phyloP scores from a whole-genome alignment of 2,329 filamentous ascomycete species.

The Trichoderma gracile region DNA sequence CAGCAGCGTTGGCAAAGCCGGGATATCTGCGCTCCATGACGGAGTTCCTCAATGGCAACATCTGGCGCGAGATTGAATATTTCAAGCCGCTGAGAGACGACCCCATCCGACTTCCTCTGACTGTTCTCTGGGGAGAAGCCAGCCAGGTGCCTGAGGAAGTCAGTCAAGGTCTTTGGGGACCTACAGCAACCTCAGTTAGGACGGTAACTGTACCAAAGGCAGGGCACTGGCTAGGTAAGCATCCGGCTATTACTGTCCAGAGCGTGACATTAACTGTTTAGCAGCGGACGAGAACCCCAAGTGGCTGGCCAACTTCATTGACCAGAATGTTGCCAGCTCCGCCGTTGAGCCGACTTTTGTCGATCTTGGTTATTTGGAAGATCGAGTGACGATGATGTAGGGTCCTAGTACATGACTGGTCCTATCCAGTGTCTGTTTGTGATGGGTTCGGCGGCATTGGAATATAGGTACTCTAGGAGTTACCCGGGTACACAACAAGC shows the following conservation, averaged over 20 bases:
- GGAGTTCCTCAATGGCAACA: slow-evolving; percentile 37
- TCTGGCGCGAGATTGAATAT: slow-evolving; percentile 40
- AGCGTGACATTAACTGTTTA: not conserved
- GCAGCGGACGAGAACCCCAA: slow-evolving; percentile 17
- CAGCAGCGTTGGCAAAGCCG: slow-evolving; percentile 44
- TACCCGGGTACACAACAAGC: too few species aligned
- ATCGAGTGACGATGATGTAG: slow-evolving; percentile 8
- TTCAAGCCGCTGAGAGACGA: slow-evolving; percentile 37
- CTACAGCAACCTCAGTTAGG: slow-evolving; percentile 6
- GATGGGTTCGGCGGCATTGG: not conserved
- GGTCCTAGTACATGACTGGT: not conserved
- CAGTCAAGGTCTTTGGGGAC: slow-evolving; percentile 12
- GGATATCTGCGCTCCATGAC: slow-evolving; percentile 46
- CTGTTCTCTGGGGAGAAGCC: slow-evolving; percentile 35
- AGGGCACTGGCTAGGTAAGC: slow-evolving; percentile 16
- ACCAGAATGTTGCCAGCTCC: not conserved
- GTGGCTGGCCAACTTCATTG: slow-evolving; percentile 3
- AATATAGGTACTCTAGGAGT: too few species aligned
- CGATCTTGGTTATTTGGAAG: not conserved
- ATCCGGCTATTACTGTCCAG: not conserved
- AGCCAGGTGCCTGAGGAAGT: slow-evolving; percentile 30
- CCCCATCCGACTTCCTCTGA: slow-evolving; percentile 28
- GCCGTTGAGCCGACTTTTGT: not conserved
- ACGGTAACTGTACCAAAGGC: slow-evolving; percentile 7
- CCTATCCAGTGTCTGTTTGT: too few species aligned